Percentiles rank a stretch among this genome's conserved stretches.
Evolutionary conservation across 2,329 filamentous ascomycete species (phyloP).

Genomic region (Alternaria dauci): DNA sequence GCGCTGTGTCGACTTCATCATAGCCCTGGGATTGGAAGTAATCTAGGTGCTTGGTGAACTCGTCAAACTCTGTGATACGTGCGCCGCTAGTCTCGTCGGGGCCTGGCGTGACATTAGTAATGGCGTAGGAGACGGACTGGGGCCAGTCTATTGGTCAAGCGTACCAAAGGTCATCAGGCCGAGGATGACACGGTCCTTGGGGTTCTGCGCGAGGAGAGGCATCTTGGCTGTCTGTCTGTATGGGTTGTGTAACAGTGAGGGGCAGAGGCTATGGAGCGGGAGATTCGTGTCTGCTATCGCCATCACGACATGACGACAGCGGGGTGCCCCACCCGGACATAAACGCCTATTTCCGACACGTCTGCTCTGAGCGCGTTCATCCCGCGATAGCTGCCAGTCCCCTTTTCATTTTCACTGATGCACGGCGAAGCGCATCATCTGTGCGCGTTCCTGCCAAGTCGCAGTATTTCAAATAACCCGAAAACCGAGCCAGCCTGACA

Average conservation of each 20-base stretch:
- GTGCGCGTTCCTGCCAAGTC: not conserved
- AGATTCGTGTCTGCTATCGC: not conserved
- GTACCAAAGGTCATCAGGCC: slow-evolving; percentile 83
- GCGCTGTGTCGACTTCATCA: slow-evolving; percentile 85
- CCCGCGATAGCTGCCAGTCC: not conserved
- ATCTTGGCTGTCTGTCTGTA: slow-evolving; percentile 20
- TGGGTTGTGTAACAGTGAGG: not conserved
- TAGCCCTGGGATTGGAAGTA: slow-evolving; percentile 81
- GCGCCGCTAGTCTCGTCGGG: slow-evolving; percentile 68
- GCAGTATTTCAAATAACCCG: not conserved
- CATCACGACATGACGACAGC: slow-evolving; percentile 21
- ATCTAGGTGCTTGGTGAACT: slow-evolving; percentile 77
- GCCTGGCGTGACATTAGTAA: slow-evolving; percentile 44
- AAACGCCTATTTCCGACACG: not conserved
- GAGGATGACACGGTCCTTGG: slow-evolving; percentile 76
- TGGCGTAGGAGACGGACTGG: not conserved
- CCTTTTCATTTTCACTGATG: not conserved
- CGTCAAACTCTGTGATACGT: slow-evolving; percentile 74
- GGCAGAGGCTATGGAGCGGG: not conserved
- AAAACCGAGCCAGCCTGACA: not conserved
- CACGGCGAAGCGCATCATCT: not conserved
- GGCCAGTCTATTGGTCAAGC: not conserved
- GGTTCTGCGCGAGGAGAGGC: slow-evolving; percentile 47
- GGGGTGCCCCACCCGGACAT: slow-evolving; percentile 24
- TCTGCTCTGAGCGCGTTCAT: too few relatives aligned